Base-by-base conservation (phyloP, 2,329 filamentous ascomycete species). In the Calonectria henricotiae region DNA sequence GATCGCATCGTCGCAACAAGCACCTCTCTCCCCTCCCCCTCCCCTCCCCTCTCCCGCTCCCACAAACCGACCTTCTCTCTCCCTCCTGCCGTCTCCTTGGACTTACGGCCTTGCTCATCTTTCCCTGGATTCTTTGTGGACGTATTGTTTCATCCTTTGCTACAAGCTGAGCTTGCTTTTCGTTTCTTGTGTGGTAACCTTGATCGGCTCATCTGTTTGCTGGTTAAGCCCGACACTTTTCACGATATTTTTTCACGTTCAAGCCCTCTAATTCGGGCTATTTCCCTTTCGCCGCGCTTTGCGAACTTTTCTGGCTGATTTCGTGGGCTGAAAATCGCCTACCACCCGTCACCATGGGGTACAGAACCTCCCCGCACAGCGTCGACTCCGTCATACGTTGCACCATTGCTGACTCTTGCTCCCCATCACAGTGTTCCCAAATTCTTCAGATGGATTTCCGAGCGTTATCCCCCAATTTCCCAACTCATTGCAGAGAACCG, bases 381-480 rank as follows among this genome's bases (percentile, higher is more conserved):
- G 13, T 35, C 46, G 55, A 30, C 46, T 58, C 43, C 44, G 32
- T 37, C 39, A 65, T 43, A 25, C 9, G 9, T 51, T 51, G 23
- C 46, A 20, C 62, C 62, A 41, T 69, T 58, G 66, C 73, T 76
- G 64, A 75, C 71, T 65, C 43, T 66, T 72, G 12, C 65, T 73
- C 43, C 70, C 62, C 49, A 27, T 68, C 67, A 64, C 72, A 89
- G 89, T 88, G 89, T 91, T 75, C 93, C 93, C 81, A 98, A 98
- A 82, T 98, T 98, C 87, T 98, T 98, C 87, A 90, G 96, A 89
- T 99, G 97, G 96, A 93, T 99, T 88, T 98, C 95, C 71, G 97
- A 99, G 90, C 93, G 97, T 78, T 99, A 99, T 89, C 96, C 96
- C 67, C 92, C 96, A 72, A 99, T 99, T 83, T 99, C 96, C 63